Conservation (phyloP, 176 grass and related monocot species). For the Avena sativa region DNA sequence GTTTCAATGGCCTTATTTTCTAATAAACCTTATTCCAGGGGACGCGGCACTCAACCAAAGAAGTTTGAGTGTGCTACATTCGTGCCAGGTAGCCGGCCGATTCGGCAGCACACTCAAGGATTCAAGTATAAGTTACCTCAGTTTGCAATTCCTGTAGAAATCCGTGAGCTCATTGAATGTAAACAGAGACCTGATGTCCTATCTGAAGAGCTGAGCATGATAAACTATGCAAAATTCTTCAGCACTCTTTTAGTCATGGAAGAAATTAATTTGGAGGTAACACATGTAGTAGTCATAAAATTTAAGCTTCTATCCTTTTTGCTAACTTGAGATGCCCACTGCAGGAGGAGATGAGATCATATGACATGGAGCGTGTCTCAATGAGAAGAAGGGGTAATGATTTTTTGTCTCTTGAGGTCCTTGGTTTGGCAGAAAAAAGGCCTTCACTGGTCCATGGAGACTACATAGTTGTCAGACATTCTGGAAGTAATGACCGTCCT, state of each 20-base stretch:
- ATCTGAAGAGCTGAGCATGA: conserved; percentile 57
- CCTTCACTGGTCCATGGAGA: conserved; percentile 82
- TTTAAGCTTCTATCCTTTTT: conserved; percentile 40
- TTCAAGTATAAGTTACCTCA: conserved; percentile 69
- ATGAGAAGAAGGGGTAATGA: conserved; percentile 66
- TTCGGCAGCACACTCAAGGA: conserved; percentile 56
- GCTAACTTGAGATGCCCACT: conserved; percentile 47
- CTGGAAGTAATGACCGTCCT: conserved; percentile 49
- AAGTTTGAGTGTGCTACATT: conserved; percentile 57
- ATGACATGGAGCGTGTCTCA: conserved; percentile 74
- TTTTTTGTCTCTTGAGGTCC: conserved; percentile 76
- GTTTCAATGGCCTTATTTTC: conserved; percentile 75
- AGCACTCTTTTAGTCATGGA: conserved; percentile 86
- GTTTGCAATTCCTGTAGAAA: conserved; percentile 69
- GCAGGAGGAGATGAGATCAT: conserved; percentile 78
- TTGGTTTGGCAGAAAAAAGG: conserved; percentile 86
- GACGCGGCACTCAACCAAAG: conserved; percentile 41
- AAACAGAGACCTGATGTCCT: conserved; percentile 70
- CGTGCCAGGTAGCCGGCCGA: conserved; percentile 65
- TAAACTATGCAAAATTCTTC: conserved; percentile 71
- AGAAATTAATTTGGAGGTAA: conserved; percentile 91
- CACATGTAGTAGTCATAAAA: conserved; percentile 1
- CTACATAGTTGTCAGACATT: conserved; percentile 58
- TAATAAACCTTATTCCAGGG: conserved; percentile 75
- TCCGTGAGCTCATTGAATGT: conserved; percentile 71